phyloP scores from a whole-genome alignment of 1,284 basidiomycete genomes.

The Cutaneotrichosporon cavernicola region DNA sequence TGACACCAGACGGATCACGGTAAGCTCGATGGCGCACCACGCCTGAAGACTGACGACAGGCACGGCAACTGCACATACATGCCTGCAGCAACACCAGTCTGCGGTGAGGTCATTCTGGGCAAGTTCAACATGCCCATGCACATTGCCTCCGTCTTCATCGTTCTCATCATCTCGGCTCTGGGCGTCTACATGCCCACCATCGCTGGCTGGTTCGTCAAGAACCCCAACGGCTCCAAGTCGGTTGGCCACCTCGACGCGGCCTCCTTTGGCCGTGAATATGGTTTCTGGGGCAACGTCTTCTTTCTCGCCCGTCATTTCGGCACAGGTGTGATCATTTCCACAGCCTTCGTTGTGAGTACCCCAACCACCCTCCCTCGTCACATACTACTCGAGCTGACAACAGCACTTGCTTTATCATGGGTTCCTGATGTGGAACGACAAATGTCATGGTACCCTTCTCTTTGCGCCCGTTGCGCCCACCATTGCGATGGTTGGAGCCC shows the following conservation, averaged over 20 bases:
- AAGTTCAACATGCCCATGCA: slow-evolving; percentile 53
- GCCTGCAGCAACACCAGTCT: slow-evolving; percentile 34
- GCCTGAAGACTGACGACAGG: slow-evolving; percentile 16
- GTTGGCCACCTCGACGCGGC: slow-evolving; percentile 22
- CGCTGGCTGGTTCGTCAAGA: slow-evolving; percentile 28
- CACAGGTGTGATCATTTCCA: slow-evolving; percentile 54
- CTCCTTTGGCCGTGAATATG: slow-evolving; percentile 29
- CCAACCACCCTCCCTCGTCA: background rate
- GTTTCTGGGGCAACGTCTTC: slow-evolving; percentile 42
- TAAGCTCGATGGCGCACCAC: background rate
- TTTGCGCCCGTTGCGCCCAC: slow-evolving; percentile 54
- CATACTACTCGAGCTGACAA: background rate
- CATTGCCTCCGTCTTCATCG: slow-evolving; percentile 53
- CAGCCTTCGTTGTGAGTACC: slow-evolving; percentile 49
- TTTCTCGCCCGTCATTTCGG: slow-evolving; percentile 51
- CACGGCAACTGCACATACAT: slow-evolving; percentile 52
- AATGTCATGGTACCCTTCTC: slow-evolving; percentile 53
- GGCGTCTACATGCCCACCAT: slow-evolving; percentile 50
- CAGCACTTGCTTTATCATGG: slow-evolving; percentile 54
- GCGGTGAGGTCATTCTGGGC: slow-evolving; percentile 37
- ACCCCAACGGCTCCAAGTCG: slow-evolving; percentile 6
- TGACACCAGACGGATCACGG: background rate
- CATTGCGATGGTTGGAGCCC: slow-evolving; percentile 47
- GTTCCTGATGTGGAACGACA: slow-evolving; percentile 51
- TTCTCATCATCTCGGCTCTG: slow-evolving; percentile 49